Percentiles rank a stretch among this genome's conserved stretches.
Conservation (phyloP, 2,329 filamentous ascomycete genomes). For the Atkinsonella texensis region DNA sequence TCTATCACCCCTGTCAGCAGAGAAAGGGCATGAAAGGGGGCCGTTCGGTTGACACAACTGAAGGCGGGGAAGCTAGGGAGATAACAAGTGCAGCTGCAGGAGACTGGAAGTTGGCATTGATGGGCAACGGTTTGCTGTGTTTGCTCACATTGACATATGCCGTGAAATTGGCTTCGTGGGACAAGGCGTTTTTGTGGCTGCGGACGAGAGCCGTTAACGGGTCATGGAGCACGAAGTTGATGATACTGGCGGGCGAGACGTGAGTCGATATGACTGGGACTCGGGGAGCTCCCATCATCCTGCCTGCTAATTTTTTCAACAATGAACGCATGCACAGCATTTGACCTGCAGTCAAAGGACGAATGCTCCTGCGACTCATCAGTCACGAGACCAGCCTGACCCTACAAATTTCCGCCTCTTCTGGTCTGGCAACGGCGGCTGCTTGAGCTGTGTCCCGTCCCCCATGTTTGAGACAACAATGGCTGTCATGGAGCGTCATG, state of each 20-base stretch:
- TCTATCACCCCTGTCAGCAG: background rate
- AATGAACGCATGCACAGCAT: background rate
- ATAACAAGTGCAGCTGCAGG: background rate
- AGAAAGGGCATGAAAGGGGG: background rate
- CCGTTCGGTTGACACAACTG: no score
- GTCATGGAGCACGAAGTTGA: background rate
- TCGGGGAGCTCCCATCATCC: no score
- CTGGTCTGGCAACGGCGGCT: background rate
- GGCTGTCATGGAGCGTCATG: background rate
- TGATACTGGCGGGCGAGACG: background rate
- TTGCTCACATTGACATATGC: background rate
- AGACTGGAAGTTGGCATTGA: background rate
- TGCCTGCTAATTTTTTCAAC: no score
- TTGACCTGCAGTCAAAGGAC: background rate
- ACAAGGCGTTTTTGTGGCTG: slow-evolving; percentile 1
- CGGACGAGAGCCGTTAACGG: background rate
- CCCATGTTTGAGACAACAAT: no score
- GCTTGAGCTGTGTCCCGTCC: no score
- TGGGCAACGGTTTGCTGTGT: background rate
- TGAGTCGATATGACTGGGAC: no score
- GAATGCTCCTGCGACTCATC: background rate
- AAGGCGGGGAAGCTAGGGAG: background rate
- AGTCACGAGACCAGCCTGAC: background rate
- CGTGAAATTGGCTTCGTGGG: slow-evolving; percentile 1
- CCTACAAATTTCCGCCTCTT: no score